Percentiles rank a stretch among this genome's conserved stretches.
Evolutionary conservation across 805 yeast genomes (phyloP).

Genomic region (Yarrowia sp.): DNA sequence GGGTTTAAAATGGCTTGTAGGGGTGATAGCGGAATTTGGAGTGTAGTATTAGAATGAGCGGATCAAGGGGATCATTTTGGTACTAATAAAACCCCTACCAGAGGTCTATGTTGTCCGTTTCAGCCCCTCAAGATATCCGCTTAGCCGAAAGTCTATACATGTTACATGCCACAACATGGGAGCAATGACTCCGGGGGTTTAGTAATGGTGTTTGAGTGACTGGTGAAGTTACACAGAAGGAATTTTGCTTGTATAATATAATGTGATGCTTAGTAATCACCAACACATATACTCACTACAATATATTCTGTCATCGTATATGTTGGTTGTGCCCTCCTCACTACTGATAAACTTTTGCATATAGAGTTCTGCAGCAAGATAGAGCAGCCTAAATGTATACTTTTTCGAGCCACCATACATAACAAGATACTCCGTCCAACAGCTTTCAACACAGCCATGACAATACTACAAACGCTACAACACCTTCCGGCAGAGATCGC

Average conservation of each 20-base stretch:
- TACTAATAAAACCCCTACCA: too few species aligned
- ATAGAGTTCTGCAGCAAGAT: constrained; percentile 12
- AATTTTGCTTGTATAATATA: too few species aligned
- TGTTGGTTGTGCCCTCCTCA: too few species aligned
- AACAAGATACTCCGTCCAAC: not conserved
- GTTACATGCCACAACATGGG: too few species aligned
- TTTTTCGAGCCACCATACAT: not conserved
- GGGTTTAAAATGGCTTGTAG: too few species aligned
- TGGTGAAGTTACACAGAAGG: too few species aligned
- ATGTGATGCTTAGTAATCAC: not conserved
- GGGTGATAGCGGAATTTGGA: not conserved
- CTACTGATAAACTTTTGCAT: not conserved
- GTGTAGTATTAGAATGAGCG: not conserved
- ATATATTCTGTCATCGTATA: not conserved
- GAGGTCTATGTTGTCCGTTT: too few species aligned
- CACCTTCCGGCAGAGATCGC: not conserved
- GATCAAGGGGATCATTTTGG: not conserved
- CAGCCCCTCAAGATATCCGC: too few species aligned
- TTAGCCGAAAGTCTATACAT: too few species aligned
- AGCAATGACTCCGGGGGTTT: too few species aligned
- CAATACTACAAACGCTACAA: not conserved
- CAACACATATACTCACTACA: not conserved
- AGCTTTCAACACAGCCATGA: not conserved
- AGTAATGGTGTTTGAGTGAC: too few species aligned
- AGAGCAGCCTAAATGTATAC: not conserved